Base-by-base conservation (phyloP, 23 red algal genomes). In the Chondrus crispus region DNA sequence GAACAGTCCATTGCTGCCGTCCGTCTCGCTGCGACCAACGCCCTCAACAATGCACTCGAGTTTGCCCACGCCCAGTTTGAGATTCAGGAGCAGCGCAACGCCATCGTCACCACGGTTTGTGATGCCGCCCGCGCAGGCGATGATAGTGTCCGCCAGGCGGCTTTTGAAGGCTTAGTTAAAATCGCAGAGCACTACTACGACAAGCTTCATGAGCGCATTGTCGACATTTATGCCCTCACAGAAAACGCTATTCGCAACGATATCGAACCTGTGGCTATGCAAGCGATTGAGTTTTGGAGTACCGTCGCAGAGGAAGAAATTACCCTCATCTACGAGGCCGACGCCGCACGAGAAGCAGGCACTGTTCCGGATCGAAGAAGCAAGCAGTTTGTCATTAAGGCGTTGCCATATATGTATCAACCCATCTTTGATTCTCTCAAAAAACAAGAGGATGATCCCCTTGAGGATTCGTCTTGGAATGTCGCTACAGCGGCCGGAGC, bases 221-320 rank as follows among this genome's bases (percentile, higher is more conserved):
- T 87, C n/a, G 82, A 88, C 48, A 75, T 96, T 16, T 96, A 93
- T 57, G 71, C 93, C 80, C 80, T 99, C 20, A 91, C 94, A 37
- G 77, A 91, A 58, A 89, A 95, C 43, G 97, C 94, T 33, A 99
- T 99, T 74, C 60, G 87, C 47, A 88, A 91, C 63, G 97, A 99
- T 44, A 52, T 68, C 26, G 97, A 99, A 45, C 81, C 85, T 13
- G 90, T 96, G 3, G 97, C 97, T 60, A 69, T 99, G 81, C 97
- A 99, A 71, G 97, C 89, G 36, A 99, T 99, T 80, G 97, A 99
- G 80, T 96, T 99, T 51, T 99, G 97, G 97, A 83, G 82, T 37
- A 95, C 97, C 13, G 92, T 99, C 50, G 93, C 97, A 47, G 97
- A 99, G 49, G 97, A 96, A 32, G 97, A 99, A 79, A 63, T 95